A percentile compares a stretch with the other conserved stretches of the same genome.
Evolutionary conservation across 768 basidiomycete genomes (phyloP).

Genomic region (Plicaturopsis crispa): DNA sequence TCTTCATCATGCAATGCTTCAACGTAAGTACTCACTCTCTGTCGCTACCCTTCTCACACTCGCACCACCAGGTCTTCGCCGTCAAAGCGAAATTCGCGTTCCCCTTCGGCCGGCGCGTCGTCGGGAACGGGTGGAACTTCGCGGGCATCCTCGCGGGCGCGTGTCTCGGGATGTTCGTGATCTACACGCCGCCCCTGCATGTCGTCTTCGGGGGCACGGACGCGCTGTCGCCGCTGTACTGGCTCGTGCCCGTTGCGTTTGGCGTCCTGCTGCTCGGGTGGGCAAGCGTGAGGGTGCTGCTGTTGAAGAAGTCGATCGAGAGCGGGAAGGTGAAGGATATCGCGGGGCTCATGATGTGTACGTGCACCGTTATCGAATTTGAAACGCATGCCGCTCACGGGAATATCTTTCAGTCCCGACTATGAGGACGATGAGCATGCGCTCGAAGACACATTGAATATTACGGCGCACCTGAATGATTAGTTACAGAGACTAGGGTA

Average conservation of each 20-base stretch:
- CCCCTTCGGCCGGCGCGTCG: slow-evolving; percentile 52
- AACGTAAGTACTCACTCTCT: slow-evolving; percentile 32
- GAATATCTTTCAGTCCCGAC: slow-evolving; percentile 40
- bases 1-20: slow-evolving; percentile 65
- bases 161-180: slow-evolving; percentile 56
- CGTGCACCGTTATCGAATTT: slow-evolving; percentile 18
- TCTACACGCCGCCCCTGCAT: slow-evolving; percentile 63
- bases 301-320: slow-evolving; percentile 49
- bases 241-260: slow-evolving; percentile 59
- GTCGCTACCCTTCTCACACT: not conserved
- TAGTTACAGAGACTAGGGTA: too few relatives aligned
- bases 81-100: slow-evolving; percentile 57
- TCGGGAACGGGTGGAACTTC: slow-evolving; percentile 61
- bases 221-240: slow-evolving; percentile 54
- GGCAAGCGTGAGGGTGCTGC: slow-evolving; percentile 50
- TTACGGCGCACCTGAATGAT: too few relatives aligned
- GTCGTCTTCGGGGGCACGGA: slow-evolving; percentile 60
- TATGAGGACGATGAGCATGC: slow-evolving; percentile 58
- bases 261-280: slow-evolving; percentile 48
- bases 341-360: slow-evolving; percentile 66
- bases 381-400: slow-evolving; percentile 1
- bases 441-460: slow-evolving; percentile 25
- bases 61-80: slow-evolving; percentile 41
- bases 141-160: slow-evolving; percentile 54
- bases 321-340: slow-evolving; percentile 55